phyloP scores from a whole-genome alignment of 495 filamentous ascomycete species.

The Hypoxylon crocopeplum region DNA sequence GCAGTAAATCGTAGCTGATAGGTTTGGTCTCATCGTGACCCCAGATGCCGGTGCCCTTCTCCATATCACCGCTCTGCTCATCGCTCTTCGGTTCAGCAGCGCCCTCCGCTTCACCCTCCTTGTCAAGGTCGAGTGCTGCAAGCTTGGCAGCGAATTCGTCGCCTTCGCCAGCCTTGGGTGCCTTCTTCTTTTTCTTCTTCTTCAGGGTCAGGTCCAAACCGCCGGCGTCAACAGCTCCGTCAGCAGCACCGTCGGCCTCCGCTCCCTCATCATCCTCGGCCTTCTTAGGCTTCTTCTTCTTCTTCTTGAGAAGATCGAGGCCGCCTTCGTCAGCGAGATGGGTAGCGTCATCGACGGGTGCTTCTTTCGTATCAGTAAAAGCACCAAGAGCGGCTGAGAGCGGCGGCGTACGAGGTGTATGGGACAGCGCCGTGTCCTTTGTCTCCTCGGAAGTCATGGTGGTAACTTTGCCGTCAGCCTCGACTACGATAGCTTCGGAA shows the following conservation, averaged over 20 bases:
- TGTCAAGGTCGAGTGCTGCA: slow-evolving; percentile 79
- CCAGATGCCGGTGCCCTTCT: slow-evolving; percentile 95
- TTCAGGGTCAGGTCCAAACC: slow-evolving; percentile 83
- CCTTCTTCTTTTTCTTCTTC: slow-evolving; percentile 97
- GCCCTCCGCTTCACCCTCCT: slow-evolving; percentile 72
- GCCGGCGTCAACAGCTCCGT: slow-evolving; percentile 45
- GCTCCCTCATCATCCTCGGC: slow-evolving; percentile 65
- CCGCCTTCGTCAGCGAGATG: slow-evolving; percentile 54
- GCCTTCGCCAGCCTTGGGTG: slow-evolving; percentile 66
- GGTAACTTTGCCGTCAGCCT: slow-evolving; percentile 82
- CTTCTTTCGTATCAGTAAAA: slow-evolving; percentile 55
- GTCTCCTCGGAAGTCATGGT: slow-evolving; percentile 65
- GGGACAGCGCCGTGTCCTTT: slow-evolving; percentile 74
- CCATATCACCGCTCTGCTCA: slow-evolving; percentile 74
- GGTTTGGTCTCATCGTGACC: slow-evolving; percentile 74
- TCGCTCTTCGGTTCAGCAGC: slow-evolving; percentile 54
- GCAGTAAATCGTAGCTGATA: slow-evolving; percentile 83
- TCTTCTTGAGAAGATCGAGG: slow-evolving; percentile 64
- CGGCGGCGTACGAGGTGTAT: slow-evolving; percentile 68
- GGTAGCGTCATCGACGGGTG: slow-evolving; percentile 58
- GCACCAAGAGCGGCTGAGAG: slow-evolving; percentile 56
- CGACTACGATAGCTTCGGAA: slow-evolving; percentile 81
- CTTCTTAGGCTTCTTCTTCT: slow-evolving; percentile 82
- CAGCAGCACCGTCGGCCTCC: slow-evolving; percentile 60
- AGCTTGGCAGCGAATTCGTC: slow-evolving; percentile 65